Conservation (phyloP, 163 green algal species). For the Scenedesmus sp. region DNA sequence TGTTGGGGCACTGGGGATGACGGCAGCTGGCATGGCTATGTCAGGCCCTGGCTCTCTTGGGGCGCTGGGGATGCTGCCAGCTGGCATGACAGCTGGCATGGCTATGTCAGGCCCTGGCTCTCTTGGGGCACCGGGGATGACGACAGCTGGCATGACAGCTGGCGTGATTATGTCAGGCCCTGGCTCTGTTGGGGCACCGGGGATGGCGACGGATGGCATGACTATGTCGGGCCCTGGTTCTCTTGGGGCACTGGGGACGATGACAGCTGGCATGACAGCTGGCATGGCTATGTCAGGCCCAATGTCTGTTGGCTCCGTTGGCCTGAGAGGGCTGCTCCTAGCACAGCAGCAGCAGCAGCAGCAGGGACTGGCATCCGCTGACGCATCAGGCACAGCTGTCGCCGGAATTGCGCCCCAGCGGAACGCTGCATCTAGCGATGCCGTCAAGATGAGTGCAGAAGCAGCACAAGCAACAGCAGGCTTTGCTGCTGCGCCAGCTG, state of each 20-base stretch:
- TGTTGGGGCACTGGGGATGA: no score
- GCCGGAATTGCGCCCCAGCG: background rate
- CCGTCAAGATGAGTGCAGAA: background rate
- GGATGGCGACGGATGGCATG: background rate
- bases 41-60: no score
- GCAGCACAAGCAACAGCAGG: background rate
- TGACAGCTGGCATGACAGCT: no score
- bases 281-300: background rate
- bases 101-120: no score
- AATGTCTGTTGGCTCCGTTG: background rate
- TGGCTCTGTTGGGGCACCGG: background rate
- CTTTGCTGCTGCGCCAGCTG: background rate
- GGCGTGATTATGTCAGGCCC: no score
- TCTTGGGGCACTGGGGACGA: no score
- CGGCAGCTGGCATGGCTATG: no score
- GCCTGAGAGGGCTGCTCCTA: background rate
- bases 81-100: no score
- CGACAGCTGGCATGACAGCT: no score
- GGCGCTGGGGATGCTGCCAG: no score
- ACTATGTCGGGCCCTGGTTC: no score
- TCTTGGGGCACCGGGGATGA: no score
- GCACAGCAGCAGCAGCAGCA: conserved; percentile 1
- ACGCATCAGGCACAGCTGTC: background rate
- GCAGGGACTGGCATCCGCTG: background rate
- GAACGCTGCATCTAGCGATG: background rate